Percentiles rank a stretch among this genome's conserved stretches.
Evolutionary conservation across 2,329 filamentous ascomycete genomes (phyloP).

Genomic region (Trichoderma sp.): DNA sequence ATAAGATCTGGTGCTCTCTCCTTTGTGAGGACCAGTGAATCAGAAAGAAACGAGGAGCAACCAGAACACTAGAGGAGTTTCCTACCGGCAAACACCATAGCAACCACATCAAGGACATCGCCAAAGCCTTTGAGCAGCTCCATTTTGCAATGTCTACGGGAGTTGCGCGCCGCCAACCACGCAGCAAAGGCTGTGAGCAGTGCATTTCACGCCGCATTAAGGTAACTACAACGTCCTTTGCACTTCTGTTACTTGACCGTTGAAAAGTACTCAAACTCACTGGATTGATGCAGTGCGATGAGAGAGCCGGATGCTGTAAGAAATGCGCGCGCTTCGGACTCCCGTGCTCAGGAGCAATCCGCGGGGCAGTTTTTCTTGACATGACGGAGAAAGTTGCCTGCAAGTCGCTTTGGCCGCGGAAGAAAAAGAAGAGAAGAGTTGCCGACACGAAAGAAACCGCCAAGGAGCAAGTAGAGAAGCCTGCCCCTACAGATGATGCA

Average conservation of each 20-base stretch:
- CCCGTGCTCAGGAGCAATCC: not conserved
- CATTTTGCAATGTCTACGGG: not conserved
- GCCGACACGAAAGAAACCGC: too few species aligned
- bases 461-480: not conserved
- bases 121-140: not conserved
- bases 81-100: not conserved
- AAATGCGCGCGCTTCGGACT: conserved; percentile 7
- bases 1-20: not conserved
- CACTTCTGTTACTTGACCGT: not conserved
- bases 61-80: too few species aligned
- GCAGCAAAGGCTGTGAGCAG: conserved; percentile 16
- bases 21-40: not conserved
- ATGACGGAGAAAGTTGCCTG: conserved; percentile 13
- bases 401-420: not conserved
- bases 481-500: not conserved
- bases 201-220: conserved; percentile 12
- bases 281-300: not conserved
- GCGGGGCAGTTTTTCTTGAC: conserved; percentile 8
- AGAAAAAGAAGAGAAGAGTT: not conserved
- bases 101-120: not conserved
- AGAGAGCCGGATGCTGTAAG: conserved; percentile 7
- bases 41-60: not conserved
- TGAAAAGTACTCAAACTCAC: not conserved
- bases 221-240: not conserved
- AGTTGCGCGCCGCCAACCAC: not conserved